Evolutionary conservation across 2,329 filamentous ascomycete species (phyloP).

Genomic region (Cercospora sp.): DNA sequence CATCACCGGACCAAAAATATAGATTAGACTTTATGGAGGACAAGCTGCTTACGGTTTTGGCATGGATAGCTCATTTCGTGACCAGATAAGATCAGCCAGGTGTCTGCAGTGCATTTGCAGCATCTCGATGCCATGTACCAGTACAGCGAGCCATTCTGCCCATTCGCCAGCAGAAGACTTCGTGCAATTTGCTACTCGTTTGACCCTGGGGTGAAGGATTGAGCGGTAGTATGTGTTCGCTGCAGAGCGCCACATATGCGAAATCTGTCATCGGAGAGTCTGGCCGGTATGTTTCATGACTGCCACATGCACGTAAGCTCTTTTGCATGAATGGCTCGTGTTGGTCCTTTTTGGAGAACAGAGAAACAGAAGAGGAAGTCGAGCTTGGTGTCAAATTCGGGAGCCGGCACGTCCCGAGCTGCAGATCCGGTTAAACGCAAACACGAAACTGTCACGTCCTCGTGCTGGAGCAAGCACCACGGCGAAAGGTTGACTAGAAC

Average conservation of each 20-base stretch:
- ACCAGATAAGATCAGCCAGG: conserved; percentile 7
- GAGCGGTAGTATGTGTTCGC: background rate
- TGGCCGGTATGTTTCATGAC: background rate
- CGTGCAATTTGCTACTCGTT: background rate
- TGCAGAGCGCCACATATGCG: background rate
- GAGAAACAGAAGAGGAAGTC: background rate
- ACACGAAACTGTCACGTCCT: conserved; percentile 3
- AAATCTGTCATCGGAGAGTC: background rate
- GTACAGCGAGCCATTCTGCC: background rate
- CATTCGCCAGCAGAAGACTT: background rate
- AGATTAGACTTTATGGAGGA: conserved; percentile 9
- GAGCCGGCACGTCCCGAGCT: background rate
- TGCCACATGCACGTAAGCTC: background rate
- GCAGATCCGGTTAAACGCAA: conserved; percentile 5
- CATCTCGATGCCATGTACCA: background rate
- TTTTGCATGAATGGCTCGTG: background rate
- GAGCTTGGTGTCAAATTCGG: background rate
- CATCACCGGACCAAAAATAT: conserved; percentile 1
- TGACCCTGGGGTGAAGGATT: background rate
- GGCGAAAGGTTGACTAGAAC: background rate
- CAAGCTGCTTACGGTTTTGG: conserved; percentile 8
- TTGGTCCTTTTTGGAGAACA: background rate
- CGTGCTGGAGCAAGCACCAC: background rate
- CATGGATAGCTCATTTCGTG: conserved; percentile 4
- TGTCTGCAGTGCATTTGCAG: background rate